Conservation (phyloP, 2,329 filamentous ascomycete species). For the Fusarium solani-melongenae region DNA sequence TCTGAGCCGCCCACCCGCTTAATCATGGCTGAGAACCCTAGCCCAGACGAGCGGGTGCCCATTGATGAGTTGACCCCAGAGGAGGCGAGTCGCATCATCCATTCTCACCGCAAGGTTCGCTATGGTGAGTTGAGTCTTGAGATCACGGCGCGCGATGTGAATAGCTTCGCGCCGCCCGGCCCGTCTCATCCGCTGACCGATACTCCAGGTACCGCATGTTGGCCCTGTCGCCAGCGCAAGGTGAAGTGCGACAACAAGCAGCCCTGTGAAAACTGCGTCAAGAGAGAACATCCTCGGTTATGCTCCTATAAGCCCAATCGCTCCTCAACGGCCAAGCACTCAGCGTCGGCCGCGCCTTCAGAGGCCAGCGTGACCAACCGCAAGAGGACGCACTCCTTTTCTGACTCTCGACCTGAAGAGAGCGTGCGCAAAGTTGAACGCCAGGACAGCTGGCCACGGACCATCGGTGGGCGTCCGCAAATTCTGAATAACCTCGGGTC, state of each 20-base stretch:
- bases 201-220: slow-evolving; percentile 68
- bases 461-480: slow-evolving; percentile 49
- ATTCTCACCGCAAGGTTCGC: slow-evolving; percentile 75
- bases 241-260: slow-evolving; percentile 77
- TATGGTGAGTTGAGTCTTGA: slow-evolving; percentile 63
- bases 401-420: slow-evolving; percentile 46
- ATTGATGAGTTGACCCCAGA: slow-evolving; percentile 71
- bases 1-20: slow-evolving; percentile 37
- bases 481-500: slow-evolving; percentile 10
- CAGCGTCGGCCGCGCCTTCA: slow-evolving; percentile 41
- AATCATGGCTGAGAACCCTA: slow-evolving; percentile 58
- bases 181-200: slow-evolving; percentile 27
- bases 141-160: slow-evolving; percentile 6
- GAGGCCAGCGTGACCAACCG: slow-evolving; percentile 41
- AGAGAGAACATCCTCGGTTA: slow-evolving; percentile 71
- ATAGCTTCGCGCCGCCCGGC: slow-evolving; percentile 20
- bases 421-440: slow-evolving; percentile 48
- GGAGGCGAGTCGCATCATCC: slow-evolving; percentile 75
- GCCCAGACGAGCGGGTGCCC: slow-evolving; percentile 57
- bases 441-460: slow-evolving; percentile 56
- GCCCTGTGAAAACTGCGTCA: slow-evolving; percentile 75
- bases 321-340: slow-evolving; percentile 52
- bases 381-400: slow-evolving; percentile 50
- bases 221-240: slow-evolving; percentile 75
- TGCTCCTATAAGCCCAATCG: slow-evolving; percentile 75